Base-by-base conservation (phyloP, 2,329 filamentous ascomycete genomes). In the Xylaria sp. region DNA sequence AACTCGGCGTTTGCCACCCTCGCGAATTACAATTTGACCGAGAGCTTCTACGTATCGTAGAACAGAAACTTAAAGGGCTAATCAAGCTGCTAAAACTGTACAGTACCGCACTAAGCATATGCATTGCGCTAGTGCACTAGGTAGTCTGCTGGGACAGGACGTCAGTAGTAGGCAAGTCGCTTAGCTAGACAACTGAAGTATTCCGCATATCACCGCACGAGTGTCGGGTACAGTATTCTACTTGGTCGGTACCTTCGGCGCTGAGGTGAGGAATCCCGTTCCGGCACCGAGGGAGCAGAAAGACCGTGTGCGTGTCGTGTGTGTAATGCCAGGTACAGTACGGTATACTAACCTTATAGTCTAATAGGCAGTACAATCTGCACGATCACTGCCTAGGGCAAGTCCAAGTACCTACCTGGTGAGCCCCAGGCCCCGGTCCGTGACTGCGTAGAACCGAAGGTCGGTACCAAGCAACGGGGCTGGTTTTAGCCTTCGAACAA, bases 401-500 rank as follows among this genome's bases (percentile, higher is more conserved):
- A 21, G 42, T 60, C 57, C 11, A 32, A 60, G 55, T 59, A 19
- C 27, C 57, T 59, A 19, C 27, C 57, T 19, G 45, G 45, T 5
- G 4, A 42, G 17, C 17, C 32, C 51, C 53, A 24, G 54, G 54
- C 12, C 39, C 30, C 42, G 14, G 39, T 58, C 32, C 39, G 19
- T 27, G 19, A 50, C n/a, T n/a, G 42, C 14, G 39, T 42, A 42
- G 36, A 62, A 19, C 59, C 48, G 42, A 27, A 27, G 34, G 56
- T 61, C 32, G 56, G 56, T 64, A 50, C 56, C 67, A 53, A 56
- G 32, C 34, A 19, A 64, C 51, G 55, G 58, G 62, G 53, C 58
- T 55, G 60, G 51, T 51, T 63, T 58, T 67, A 58, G 64, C 45
- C 56, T 64, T 64, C 54, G 47, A 65, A 69, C 65, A 70, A 69